Percentiles rank a stretch among this genome's conserved stretches.
phyloP scores from a whole-genome alignment of 805 yeast species.

The Kluyveromyces dobzhanskii region DNA sequence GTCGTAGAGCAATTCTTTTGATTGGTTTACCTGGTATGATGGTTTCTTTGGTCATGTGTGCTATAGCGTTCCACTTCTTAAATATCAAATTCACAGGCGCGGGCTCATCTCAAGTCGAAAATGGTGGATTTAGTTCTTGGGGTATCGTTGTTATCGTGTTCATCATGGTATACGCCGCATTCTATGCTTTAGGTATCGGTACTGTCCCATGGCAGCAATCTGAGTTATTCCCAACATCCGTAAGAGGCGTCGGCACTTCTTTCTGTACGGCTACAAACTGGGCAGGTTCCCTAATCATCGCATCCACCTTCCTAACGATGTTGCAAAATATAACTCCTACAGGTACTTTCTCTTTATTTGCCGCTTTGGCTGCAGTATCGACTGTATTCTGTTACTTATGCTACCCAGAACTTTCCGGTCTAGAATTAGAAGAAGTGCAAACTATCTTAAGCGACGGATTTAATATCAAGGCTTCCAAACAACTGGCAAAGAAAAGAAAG shows the following conservation, averaged over 20 bases:
- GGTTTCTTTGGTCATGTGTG: conserved; percentile 63
- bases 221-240: conserved; percentile 88
- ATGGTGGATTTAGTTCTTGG: conserved; percentile 63
- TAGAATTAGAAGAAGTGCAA: conserved; percentile 88
- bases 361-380: conserved; percentile 68
- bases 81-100: conserved; percentile 48
- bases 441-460: conserved; percentile 75
- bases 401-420: conserved; percentile 86
- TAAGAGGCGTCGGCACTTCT: conserved; percentile 87
- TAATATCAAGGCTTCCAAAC: conserved; percentile 60
- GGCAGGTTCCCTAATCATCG: conserved; percentile 88
- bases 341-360: conserved; percentile 89
- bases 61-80: conserved; percentile 86
- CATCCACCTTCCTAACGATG: conserved; percentile 92
- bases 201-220: conserved; percentile 98
- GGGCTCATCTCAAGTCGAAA: conserved; percentile 33
- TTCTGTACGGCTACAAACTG: conserved; percentile 90
- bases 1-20: conserved; percentile 75
- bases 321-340: conserved; percentile 87
- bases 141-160: conserved; percentile 78
- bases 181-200: conserved; percentile 92
- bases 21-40: conserved; percentile 84
- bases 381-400: conserved; percentile 70
- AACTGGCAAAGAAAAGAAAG: conserved; percentile 42
- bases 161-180: conserved; percentile 82